A percentile compares a stretch with the other conserved stretches of the same genome.
Evolutionary conservation across 1,284 basidiomycete species (phyloP).

Genomic region (Apiotrichum laibachii): DNA sequence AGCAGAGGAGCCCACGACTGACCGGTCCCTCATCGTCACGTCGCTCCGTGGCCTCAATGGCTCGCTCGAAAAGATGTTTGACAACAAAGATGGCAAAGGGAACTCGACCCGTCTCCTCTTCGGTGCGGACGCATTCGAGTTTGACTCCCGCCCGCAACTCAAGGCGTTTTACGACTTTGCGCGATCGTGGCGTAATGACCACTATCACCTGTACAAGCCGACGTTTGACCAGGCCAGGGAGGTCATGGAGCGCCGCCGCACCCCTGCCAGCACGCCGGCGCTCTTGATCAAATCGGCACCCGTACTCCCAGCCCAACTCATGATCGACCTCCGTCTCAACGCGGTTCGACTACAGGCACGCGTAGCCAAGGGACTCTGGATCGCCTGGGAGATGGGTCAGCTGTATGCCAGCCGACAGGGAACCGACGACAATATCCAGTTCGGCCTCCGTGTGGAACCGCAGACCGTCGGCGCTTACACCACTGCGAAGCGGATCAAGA

Average conservation of each 20-base stretch:
- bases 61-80: slow-evolving; percentile 1
- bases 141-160: slow-evolving; percentile 40
- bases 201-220: slow-evolving; percentile 34
- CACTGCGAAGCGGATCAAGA: slow-evolving; percentile 28
- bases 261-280: not conserved
- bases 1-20: not conserved
- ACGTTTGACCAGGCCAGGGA: slow-evolving; percentile 20
- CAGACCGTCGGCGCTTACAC: slow-evolving; percentile 41
- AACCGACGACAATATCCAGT: slow-evolving; percentile 21
- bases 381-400: slow-evolving; percentile 43
- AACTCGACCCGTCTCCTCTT: slow-evolving; percentile 18
- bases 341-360: slow-evolving; percentile 29
- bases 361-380: slow-evolving; percentile 41
- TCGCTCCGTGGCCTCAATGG: slow-evolving; percentile 6
- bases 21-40: slow-evolving; percentile 11
- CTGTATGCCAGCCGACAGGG: slow-evolving; percentile 30
- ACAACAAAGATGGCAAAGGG: slow-evolving; percentile 5
- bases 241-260: not conserved
- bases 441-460: slow-evolving; percentile 35
- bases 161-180: slow-evolving; percentile 39
- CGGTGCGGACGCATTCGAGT: slow-evolving; percentile 26
- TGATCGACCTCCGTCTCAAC: slow-evolving; percentile 32
- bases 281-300: not conserved
- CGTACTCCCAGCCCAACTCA: not conserved
- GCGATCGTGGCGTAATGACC: slow-evolving; percentile 35